A percentile compares a stretch with the other conserved stretches of the same genome.
phyloP scores from a whole-genome alignment of 345 rosid genomes.

The Heritiera fomes region DNA sequence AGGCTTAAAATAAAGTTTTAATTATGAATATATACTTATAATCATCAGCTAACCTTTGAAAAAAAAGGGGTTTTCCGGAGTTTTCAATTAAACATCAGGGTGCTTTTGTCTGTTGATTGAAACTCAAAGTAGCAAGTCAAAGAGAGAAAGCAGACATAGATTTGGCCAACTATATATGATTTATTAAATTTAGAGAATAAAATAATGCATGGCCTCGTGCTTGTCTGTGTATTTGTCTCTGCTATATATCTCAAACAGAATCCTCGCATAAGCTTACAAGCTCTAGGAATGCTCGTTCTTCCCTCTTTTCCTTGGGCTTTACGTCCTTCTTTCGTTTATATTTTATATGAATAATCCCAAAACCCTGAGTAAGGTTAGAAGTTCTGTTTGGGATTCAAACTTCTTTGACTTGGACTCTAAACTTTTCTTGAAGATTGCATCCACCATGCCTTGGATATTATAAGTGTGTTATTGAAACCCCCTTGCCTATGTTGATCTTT shows the following conservation, averaged over 20 bases:
- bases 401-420: conserved; percentile 31
- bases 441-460: background rate
- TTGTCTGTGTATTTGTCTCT: conserved; percentile 20
- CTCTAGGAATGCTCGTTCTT: conserved; percentile 38
- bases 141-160: conserved; percentile 4
- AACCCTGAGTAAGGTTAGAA: conserved; percentile 25
- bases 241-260: conserved; percentile 13
- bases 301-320: conserved; percentile 23
- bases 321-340: conserved; percentile 4
- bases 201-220: conserved; percentile 25
- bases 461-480: background rate
- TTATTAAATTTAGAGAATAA: background rate
- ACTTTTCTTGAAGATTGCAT: conserved; percentile 9
- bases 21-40: too few relatives aligned
- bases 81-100: too few relatives aligned
- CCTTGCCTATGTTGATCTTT: background rate
- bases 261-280: conserved; percentile 28
- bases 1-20: too few relatives aligned
- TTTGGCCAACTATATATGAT: conserved; percentile 1
- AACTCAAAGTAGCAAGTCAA: background rate
- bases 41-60: too few relatives aligned
- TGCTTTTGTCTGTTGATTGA: too few relatives aligned
- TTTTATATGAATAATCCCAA: background rate
- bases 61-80: too few relatives aligned
- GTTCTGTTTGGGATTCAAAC: conserved; percentile 37